Evolutionary conservation across 1,284 basidiomycete species (phyloP).

Genomic region (Puccinia horiana): DNA sequence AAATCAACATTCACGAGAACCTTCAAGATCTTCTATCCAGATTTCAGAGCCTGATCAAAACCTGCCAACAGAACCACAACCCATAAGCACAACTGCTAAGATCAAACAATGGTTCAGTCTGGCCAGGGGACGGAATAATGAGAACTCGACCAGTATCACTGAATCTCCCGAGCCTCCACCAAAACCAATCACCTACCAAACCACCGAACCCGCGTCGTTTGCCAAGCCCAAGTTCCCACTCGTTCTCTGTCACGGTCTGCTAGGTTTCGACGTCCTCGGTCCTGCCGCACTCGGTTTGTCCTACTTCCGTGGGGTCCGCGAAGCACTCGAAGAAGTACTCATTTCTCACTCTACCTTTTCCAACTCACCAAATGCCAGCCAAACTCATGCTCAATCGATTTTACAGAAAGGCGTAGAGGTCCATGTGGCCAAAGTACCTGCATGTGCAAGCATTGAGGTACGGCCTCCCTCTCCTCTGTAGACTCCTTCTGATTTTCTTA

Average conservation of each 20-base stretch:
- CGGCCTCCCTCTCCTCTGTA: slow-evolving; percentile 54
- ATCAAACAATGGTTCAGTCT: slow-evolving; percentile 1
- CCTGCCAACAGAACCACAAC: too few species aligned
- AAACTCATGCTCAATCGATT: background rate
- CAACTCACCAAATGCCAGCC: too few species aligned
- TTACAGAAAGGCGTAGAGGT: slow-evolving; percentile 71
- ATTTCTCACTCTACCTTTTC: background rate
- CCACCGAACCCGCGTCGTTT: slow-evolving; percentile 61
- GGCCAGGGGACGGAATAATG: background rate
- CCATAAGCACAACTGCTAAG: background rate
- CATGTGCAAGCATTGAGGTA: slow-evolving; percentile 66
- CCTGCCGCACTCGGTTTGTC: slow-evolving; percentile 74
- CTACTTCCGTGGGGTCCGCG: slow-evolving; percentile 92
- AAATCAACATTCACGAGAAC: background rate
- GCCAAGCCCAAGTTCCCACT: slow-evolving; percentile 75
- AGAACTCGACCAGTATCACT: background rate
- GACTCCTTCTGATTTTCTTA: background rate
- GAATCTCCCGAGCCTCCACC: background rate
- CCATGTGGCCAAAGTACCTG: slow-evolving; percentile 85
- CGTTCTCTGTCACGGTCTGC: slow-evolving; percentile 88
- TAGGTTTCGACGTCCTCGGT: slow-evolving; percentile 64
- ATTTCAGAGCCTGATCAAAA: background rate
- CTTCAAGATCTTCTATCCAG: background rate
- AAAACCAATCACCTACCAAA: background rate
- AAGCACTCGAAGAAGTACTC: slow-evolving; percentile 75